Conservation (phyloP, 202 grass and related monocot genomes). For the Bolboschoenoplectus hybrid region DNA sequence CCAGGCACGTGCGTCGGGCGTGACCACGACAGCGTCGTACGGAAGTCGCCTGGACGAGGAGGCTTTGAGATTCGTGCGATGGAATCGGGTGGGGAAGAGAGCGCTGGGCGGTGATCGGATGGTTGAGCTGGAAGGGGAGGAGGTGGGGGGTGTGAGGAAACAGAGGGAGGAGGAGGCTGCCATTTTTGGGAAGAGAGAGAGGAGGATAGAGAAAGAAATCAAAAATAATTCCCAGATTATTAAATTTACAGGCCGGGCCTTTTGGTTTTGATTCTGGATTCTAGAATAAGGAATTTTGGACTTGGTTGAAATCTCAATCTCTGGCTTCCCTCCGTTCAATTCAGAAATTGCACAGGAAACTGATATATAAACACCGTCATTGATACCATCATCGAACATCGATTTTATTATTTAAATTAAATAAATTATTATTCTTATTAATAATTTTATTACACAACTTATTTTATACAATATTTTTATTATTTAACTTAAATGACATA, state of each 20-base stretch:
- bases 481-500: no score
- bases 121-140: slow-evolving; percentile 27
- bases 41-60: slow-evolving; percentile 41
- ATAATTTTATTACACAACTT: no score
- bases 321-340: not conserved
- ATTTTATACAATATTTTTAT: no score
- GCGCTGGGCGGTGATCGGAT: slow-evolving; percentile 20
- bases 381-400: no score
- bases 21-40: slow-evolving; percentile 57
- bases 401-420: no score
- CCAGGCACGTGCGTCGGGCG: slow-evolving; percentile 67
- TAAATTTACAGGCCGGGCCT: not conserved
- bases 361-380: no score
- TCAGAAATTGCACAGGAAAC: not conserved
- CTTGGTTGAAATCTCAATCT: not conserved
- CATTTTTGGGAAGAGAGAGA: slow-evolving; percentile 11
- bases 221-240: not conserved
- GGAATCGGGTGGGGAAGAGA: slow-evolving; percentile 36
- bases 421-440: no score
- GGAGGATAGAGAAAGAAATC: not conserved
- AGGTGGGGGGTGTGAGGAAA: slow-evolving; percentile 14
- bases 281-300: not conserved
- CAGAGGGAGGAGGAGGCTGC: not conserved
- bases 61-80: slow-evolving; percentile 40
- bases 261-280: not conserved